These are phyloP conservation scores for Globisporangium alternatum DNA, from an alignment of 352 stramenopile genomes.

Conservation along the genomic window DNA sequence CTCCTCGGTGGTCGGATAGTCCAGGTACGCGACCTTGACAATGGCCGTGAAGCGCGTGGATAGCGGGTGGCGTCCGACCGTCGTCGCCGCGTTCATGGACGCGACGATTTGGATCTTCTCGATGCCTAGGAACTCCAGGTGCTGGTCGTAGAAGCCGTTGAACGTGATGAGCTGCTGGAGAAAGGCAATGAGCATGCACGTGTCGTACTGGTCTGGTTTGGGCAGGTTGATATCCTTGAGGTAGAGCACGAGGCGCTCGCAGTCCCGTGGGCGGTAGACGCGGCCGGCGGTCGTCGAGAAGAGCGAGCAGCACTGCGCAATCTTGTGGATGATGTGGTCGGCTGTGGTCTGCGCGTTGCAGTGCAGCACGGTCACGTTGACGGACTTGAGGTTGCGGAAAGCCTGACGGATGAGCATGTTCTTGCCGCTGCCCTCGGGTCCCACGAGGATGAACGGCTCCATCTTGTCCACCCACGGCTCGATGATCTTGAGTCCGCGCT, in stretches of 20 bases:
- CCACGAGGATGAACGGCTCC: constrained; percentile 95
- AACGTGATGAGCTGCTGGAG: constrained; percentile 95
- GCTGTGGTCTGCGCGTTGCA: constrained; percentile 94
- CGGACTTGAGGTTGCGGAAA: constrained; percentile 75
- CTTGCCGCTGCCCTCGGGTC: constrained; percentile 93
- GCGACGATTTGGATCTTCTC: constrained; percentile 94
- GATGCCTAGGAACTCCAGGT: constrained; percentile 92
- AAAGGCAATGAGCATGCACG: constrained; percentile 96
- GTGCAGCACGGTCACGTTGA: constrained; percentile 86
- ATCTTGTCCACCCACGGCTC: constrained; percentile 90
- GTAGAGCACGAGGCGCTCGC: constrained; percentile 92
- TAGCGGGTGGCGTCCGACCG: constrained; percentile 88
- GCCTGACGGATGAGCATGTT: constrained; percentile 93
- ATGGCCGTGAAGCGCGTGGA: constrained; percentile 93
- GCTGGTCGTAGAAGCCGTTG: constrained; percentile 94
- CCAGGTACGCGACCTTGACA: constrained; percentile 91
- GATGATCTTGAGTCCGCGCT: constrained; percentile 87
- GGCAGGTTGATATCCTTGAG: constrained; percentile 97
- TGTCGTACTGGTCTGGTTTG: constrained; percentile 94
- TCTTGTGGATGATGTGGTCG: constrained; percentile 94
- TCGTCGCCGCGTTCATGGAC: constrained; percentile 93
- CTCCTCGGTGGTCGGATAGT: constrained; percentile 91
- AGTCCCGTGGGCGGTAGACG: constrained; percentile 92
- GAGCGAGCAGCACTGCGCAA: constrained; percentile 91
- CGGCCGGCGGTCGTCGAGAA: constrained; percentile 89